Percentiles rank a stretch among this genome's conserved stretches.
phyloP scores from a whole-genome alignment of 2,329 filamentous ascomycete species.

The Beauveria sp. region DNA sequence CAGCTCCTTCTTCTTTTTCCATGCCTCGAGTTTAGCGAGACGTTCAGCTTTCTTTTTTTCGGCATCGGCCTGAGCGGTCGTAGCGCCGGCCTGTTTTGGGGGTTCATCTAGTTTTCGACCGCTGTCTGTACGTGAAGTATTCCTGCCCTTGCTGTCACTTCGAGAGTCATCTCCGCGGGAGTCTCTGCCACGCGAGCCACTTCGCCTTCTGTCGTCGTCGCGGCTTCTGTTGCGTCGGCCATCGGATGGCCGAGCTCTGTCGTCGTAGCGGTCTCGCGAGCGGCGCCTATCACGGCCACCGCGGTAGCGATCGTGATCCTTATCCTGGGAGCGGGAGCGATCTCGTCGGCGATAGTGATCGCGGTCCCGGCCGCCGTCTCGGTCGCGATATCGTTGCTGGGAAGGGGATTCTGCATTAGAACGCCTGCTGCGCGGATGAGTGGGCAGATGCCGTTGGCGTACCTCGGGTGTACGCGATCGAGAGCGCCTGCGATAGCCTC shows the following conservation, averaged over 20 bases:
- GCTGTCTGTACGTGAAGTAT: constrained; percentile 26
- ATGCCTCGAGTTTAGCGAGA: constrained; percentile 75
- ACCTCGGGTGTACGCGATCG: constrained; percentile 59
- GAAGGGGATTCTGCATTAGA: constrained; percentile 30
- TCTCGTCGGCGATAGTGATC: constrained; percentile 60
- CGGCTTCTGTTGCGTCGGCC: constrained; percentile 55
- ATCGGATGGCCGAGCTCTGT: constrained; percentile 51
- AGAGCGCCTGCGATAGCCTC: constrained; percentile 47
- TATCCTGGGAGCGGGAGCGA: constrained; percentile 51
- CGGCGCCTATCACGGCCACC: constrained; percentile 57
- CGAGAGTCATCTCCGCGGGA: constrained; percentile 65
- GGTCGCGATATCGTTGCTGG: constrained; percentile 54
- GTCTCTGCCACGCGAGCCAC: constrained; percentile 62
- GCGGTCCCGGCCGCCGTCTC: constrained; percentile 40
- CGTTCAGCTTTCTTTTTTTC: constrained; percentile 70
- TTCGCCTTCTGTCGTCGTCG: constrained; percentile 65
- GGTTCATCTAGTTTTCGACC: not conserved
- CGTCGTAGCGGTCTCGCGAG: constrained; percentile 52
- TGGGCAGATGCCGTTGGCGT: constrained; percentile 28
- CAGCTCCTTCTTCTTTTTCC: constrained; percentile 84
- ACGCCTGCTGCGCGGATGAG: constrained; percentile 14
- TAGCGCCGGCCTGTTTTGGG: constrained; percentile 31
- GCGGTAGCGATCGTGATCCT: constrained; percentile 58
- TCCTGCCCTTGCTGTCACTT: constrained; percentile 52
- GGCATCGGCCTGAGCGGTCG: constrained; percentile 53